Evolutionary conservation across 2,329 filamentous ascomycete genomes (phyloP).

Genomic region (Penicillium oxalicum): DNA sequence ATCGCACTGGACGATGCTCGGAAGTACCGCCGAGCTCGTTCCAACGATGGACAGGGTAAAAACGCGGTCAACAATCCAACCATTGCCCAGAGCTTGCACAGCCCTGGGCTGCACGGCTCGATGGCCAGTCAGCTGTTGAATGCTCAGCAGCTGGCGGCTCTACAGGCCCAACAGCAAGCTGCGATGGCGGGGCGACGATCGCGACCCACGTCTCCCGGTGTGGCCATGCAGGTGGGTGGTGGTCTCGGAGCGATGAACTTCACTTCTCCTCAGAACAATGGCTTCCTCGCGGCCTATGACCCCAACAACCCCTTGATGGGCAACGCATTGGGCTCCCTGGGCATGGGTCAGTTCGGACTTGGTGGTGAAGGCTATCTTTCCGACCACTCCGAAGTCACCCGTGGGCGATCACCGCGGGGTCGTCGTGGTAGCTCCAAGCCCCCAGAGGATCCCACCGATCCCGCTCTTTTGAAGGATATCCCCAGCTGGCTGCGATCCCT

Average conservation of each 20-base stretch:
- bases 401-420: conserved; percentile 86
- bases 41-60: conserved; percentile 63
- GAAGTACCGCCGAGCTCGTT: conserved; percentile 87
- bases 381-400: conserved; percentile 84
- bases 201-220: conserved; percentile 80
- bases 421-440: conserved; percentile 93
- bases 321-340: conserved; percentile 64
- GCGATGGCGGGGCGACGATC: conserved; percentile 65
- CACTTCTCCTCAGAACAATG: conserved; percentile 86
- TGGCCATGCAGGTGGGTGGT: conserved; percentile 63
- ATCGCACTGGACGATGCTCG: conserved; percentile 95
- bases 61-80: conserved; percentile 48
- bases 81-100: conserved; percentile 61
- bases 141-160: conserved; percentile 74
- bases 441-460: conserved; percentile 93
- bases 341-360: conserved; percentile 65
- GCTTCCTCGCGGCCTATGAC: conserved; percentile 86
- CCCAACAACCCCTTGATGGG: conserved; percentile 62
- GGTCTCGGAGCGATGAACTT: conserved; percentile 63
- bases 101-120: conserved; percentile 58
- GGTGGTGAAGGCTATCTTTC: conserved; percentile 80
- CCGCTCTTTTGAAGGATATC: conserved; percentile 83
- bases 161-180: conserved; percentile 62
- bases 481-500: conserved; percentile 92
- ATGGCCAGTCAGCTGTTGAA: conserved; percentile 83